Conservation (phyloP, 495 filamentous ascomycete genomes). For the Talaromyces nanjingensis region DNA sequence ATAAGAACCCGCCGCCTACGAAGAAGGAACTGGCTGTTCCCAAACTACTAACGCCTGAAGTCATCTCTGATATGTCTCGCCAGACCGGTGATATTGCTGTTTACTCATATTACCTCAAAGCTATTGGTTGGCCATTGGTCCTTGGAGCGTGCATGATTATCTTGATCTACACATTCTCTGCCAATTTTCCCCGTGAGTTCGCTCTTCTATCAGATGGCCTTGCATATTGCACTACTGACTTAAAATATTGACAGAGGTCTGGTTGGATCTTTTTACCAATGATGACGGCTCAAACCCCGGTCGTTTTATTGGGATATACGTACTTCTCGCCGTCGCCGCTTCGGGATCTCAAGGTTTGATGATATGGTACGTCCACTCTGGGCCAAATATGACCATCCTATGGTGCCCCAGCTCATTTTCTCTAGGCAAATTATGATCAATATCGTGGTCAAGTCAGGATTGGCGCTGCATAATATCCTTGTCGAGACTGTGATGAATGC, state of each 20-base stretch:
- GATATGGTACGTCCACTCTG: slow-evolving; percentile 20
- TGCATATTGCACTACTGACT: background rate
- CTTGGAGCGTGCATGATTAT: background rate
- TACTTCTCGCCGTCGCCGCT: slow-evolving; percentile 18
- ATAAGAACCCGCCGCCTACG: background rate
- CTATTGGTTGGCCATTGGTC: slow-evolving; percentile 6
- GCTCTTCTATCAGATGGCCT: background rate
- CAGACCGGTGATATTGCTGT: slow-evolving; percentile 29
- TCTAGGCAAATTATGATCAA: slow-evolving; percentile 18
- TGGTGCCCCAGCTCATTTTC: background rate
- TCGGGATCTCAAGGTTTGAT: slow-evolving; percentile 20
- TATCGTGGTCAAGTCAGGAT: slow-evolving; percentile 20
- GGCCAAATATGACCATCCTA: slow-evolving; percentile 10
- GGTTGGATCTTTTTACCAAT: slow-evolving; percentile 3
- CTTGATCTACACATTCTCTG: background rate
- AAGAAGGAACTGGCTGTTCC: background rate
- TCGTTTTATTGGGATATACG: slow-evolving; percentile 17
- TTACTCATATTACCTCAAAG: slow-evolving; percentile 21
- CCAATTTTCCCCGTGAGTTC: slow-evolving; percentile 3
- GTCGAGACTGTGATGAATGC: slow-evolving; percentile 27
- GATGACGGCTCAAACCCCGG: background rate
- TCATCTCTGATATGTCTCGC: slow-evolving; percentile 18
- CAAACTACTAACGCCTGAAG: background rate
- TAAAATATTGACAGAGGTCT: background rate
- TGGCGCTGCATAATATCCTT: slow-evolving; percentile 16